Evolutionary conservation across 495 filamentous ascomycete genomes (phyloP).

Genomic region (Chaetomidium leptoderma): DNA sequence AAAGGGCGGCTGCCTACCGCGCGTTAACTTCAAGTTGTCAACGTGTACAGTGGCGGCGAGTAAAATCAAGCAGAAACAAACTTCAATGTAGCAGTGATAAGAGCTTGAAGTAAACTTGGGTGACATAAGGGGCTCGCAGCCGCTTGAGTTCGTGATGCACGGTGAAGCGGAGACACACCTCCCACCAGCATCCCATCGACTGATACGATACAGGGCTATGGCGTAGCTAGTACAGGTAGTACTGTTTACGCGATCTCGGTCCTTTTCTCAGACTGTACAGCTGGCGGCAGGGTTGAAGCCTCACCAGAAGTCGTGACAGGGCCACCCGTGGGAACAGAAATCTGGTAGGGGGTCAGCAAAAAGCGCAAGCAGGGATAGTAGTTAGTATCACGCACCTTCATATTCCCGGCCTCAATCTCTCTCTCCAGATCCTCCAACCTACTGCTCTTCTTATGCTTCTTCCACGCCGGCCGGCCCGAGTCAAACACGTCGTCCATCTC

Average conservation of each 20-base stretch:
- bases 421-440: conserved; percentile 47
- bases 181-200: background rate
- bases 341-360: conserved; percentile 3
- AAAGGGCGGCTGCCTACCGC: too few relatives aligned
- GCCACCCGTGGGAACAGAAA: conserved; percentile 6
- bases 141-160: too few relatives aligned
- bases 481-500: conserved; percentile 61
- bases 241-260: background rate
- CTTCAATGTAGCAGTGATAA: background rate
- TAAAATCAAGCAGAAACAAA: background rate
- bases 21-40: too few relatives aligned
- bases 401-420: conserved; percentile 50
- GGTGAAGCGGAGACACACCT: too few relatives aligned
- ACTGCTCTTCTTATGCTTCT: conserved; percentile 36
- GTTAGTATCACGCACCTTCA: conserved; percentile 32
- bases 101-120: too few relatives aligned
- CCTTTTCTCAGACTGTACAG: conserved; percentile 2
- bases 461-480: conserved; percentile 50
- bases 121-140: too few relatives aligned
- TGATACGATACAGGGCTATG: background rate
- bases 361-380: background rate
- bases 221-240: too few relatives aligned
- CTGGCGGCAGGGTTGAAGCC: background rate
- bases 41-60: too few relatives aligned
- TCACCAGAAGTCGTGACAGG: background rate